Base-by-base conservation (phyloP, 495 filamentous ascomycete genomes). In the Aspergillus ostianus region DNA sequence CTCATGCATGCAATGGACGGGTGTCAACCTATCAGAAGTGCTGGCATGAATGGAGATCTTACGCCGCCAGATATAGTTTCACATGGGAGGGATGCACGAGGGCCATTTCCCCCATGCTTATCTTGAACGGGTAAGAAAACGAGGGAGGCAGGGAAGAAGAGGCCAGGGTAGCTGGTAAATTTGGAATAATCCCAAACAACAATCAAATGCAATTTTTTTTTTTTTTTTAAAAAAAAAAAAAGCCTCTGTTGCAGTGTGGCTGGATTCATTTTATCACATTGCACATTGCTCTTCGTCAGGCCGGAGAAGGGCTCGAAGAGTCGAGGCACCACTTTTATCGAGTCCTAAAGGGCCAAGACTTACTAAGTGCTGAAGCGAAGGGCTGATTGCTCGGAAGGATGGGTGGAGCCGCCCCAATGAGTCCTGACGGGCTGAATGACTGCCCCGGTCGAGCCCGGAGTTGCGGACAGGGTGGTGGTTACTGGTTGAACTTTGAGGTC, bases 1-100 rank as follows among this genome's bases (percentile, higher is more conserved):
- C 10, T 41, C 36, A 41, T 41, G 36, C 36, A 41, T 41, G 36
- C 9, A 41, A 41, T 41, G 12, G 12, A 15, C 36, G 36, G 36
- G 23, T 41, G 3, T 17, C 36, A 41, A 17, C 36, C 36, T 41
- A 41, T 41, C 36, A 41, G 36, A 6, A 15, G 12, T 41, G 12
- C 36, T 47, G 4, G 27, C 6, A 52, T 45, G 27, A 51, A 51
- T 15, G 55, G 27, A 57, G 55, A 52, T 52, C 47, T 53, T 53
- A 53, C 57, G 18, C 44, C 26, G 57, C 51, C 41, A 56, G 19
- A 53, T 52, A 41, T 53, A 44, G 47, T 45, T 44, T 47, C 51
- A 51, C 60, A 63, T 66, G 64, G 64, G 48, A 55, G 30, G 20
- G 58, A 55, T 58, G 60, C 64, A 63, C 60, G 64, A 66, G 60